Conservation (phyloP, 106 monocot species). For the Agapanthus africanus region DNA sequence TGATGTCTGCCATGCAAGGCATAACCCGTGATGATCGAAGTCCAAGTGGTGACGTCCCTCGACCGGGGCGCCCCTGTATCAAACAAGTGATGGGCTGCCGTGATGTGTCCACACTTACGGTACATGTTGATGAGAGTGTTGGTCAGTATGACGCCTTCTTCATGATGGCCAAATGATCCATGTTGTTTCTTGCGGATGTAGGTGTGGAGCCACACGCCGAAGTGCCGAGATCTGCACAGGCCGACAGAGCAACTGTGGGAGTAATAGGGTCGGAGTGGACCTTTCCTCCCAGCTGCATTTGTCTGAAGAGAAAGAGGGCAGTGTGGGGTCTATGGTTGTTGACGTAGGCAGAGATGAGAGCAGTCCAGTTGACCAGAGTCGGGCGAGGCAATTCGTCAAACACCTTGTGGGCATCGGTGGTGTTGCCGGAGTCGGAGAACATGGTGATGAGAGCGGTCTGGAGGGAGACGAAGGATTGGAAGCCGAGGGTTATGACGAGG, state of each 20-base stretch:
- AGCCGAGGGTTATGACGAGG: conserved; percentile 9
- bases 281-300: conserved; percentile 6
- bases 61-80: not conserved
- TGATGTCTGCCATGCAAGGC: conserved; percentile 12
- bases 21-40: conserved; percentile 13
- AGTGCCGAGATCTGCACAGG: conserved; percentile 15
- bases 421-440: not conserved
- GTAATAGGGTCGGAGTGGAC: conserved; percentile 9
- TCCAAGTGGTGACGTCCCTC: conserved; percentile 20
- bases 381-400: conserved; percentile 11
- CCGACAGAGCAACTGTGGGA: not conserved
- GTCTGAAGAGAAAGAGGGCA: conserved; percentile 13
- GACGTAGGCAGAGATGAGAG: conserved; percentile 11
- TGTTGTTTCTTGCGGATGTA: conserved; percentile 9
- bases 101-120: conserved; percentile 9
- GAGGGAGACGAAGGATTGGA: not conserved
- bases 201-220: conserved; percentile 16
- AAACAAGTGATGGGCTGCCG: conserved; percentile 7
- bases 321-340: conserved; percentile 9
- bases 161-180: conserved; percentile 12
- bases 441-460: conserved; percentile 7
- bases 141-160: conserved; percentile 5
- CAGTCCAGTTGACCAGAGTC: conserved; percentile 14
- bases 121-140: conserved; percentile 18
- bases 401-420: not conserved